These are phyloP conservation scores for Trypanosoma grayi DNA, from an alignment of 208 protist species.

Conservation along the genomic window DNA sequence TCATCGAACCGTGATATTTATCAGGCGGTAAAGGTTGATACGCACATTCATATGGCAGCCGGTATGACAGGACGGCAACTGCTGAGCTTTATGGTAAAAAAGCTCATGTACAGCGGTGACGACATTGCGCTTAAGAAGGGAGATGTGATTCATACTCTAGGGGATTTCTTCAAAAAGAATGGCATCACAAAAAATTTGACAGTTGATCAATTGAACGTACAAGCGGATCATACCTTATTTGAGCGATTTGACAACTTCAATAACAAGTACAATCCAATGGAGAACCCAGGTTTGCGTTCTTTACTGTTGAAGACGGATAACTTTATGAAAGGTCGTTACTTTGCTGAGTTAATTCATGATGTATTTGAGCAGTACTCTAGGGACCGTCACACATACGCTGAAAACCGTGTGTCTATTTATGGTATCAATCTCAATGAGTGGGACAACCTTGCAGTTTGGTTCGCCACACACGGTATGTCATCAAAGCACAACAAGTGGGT, in stretches of 20 bases:
- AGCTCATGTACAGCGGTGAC: conserved; percentile 87
- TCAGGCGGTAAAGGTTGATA: conserved; percentile 96
- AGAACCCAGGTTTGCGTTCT: conserved; percentile 91
- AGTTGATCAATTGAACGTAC: conserved; percentile 96
- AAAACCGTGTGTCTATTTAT: conserved; percentile 93
- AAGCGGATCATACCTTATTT: conserved; percentile 95
- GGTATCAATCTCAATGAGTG: conserved; percentile 94
- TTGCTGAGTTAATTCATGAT: conserved; percentile 96
- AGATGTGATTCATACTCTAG: conserved; percentile 84
- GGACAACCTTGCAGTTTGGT: conserved; percentile 95
- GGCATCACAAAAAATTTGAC: conserved; percentile 91
- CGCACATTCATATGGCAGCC: conserved; percentile 96
- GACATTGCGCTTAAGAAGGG: conserved; percentile 92
- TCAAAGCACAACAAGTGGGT: conserved; percentile 98
- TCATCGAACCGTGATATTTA: conserved; percentile 94
- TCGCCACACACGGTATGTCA: conserved; percentile 94
- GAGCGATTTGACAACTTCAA: conserved; percentile 99
- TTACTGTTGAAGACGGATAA: conserved; percentile 99
- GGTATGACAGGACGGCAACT: conserved; percentile 95
- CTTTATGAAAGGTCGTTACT: conserved; percentile 97
- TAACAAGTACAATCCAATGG: conserved; percentile 98
- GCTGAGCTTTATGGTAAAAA: conserved; percentile 93
- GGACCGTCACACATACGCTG: conserved; percentile 95
- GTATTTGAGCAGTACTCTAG: conserved; percentile 95
- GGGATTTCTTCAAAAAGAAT: conserved; percentile 79